A percentile compares a stretch with the other conserved stretches of the same genome.
These are phyloP conservation scores for Debaryomyces tyrocola DNA, from an alignment of 805 yeast species.

Conservation along the genomic window DNA sequence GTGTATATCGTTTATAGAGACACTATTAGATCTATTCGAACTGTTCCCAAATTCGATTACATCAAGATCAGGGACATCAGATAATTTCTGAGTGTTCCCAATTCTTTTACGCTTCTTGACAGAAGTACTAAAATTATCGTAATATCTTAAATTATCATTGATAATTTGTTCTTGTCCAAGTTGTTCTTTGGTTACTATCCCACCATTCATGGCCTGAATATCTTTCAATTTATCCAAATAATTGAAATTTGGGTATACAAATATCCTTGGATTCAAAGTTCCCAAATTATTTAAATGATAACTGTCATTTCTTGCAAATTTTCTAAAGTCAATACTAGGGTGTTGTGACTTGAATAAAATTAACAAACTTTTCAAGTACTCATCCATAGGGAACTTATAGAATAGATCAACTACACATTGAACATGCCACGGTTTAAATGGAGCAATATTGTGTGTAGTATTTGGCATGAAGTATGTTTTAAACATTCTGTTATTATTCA, in stretches of 20 bases:
- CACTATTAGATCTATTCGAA: neutral
- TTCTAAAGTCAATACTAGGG: slow-evolving; percentile 17
- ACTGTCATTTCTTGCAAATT: slow-evolving; percentile 3
- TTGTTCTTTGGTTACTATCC: neutral
- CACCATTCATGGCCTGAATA: neutral
- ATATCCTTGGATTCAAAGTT: slow-evolving; percentile 18
- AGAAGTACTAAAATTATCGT: slow-evolving; percentile 12
- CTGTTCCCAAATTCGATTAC: slow-evolving; percentile 8
- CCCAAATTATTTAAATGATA: slow-evolving; percentile 17
- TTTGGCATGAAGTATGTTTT: slow-evolving; percentile 10
- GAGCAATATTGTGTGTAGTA: slow-evolving; percentile 3
- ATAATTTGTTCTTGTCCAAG: neutral
- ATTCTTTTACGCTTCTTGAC: slow-evolving; percentile 12
- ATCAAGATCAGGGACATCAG: slow-evolving; percentile 11
- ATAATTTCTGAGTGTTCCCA: slow-evolving; percentile 1
- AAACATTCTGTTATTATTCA: slow-evolving; percentile 10
- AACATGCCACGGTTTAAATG: slow-evolving; percentile 30
- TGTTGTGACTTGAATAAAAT: slow-evolving; percentile 18
- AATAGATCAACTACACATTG: slow-evolving; percentile 26
- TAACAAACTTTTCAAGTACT: slow-evolving; percentile 21
- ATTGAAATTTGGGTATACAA: slow-evolving; percentile 22
- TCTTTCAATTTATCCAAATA: slow-evolving; percentile 10
- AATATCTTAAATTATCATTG: slow-evolving; percentile 12
- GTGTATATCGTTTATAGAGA: slow-evolving; percentile 17
- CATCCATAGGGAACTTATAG: slow-evolving; percentile 32